Evolutionary conservation across 2,329 filamentous ascomycete genomes (phyloP), one percentile per base, ranked within the genome.

Genomic region (Aureobasidium sp.): DNA sequence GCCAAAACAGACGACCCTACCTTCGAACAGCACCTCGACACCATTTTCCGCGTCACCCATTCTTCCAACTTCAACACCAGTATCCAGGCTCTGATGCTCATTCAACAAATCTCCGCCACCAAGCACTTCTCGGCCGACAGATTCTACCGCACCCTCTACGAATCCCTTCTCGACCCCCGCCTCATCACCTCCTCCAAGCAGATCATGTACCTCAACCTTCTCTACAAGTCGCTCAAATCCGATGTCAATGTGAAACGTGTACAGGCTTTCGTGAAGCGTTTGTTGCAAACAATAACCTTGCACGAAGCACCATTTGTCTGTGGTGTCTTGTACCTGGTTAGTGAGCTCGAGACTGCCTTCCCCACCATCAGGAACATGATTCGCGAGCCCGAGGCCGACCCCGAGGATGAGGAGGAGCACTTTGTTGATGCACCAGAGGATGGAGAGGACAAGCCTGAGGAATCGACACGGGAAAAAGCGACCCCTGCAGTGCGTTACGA

Each of bases 21-120:
- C 25, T 84, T 97, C 65, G 89, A 95, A 69, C 85, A 87, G 61
- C 93, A 99, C 69, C 83, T 99, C 61, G 88, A 97, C 70, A 96
- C 93, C 3, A 81, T 99, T 27, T 99, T 96, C 81, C 87, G 85
- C 68, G 94, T 99, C 68, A 95, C 94, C 0, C 94, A 99, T 74
- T 97, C 93, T 0, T 90, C 93, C 60, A 99, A 99, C 74, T 97
- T 99, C 81, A 99, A 97, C 76, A 99, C 94, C 0, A 94, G 91
- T 70, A 90, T 99, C 38, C 94, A 99, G 74, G 93, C 94, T 35
- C 82, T 99, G 65, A 88, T 96, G 76, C 79, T 99, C 50, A 95
- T 99, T 65, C 94, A 97, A 71, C 94, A 97, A 72, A 82, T 99
- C 29, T 89, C 91, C 0, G 80, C 85, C 1, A 84, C 86, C 3